phyloP scores from a whole-genome alignment of 495 filamentous ascomycete genomes.

The Penicillium nucicola region DNA sequence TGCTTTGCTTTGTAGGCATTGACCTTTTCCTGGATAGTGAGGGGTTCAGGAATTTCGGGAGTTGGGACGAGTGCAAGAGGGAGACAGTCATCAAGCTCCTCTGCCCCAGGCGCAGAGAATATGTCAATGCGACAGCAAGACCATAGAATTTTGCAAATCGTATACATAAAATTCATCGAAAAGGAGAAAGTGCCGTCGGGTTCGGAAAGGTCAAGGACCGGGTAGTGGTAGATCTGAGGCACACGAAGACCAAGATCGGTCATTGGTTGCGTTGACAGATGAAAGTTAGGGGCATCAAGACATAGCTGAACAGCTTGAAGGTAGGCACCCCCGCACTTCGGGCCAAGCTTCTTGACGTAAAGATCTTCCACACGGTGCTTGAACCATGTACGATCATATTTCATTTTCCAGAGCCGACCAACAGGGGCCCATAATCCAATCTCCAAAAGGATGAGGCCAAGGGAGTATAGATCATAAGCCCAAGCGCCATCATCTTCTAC shows the following conservation, averaged over 20 bases:
- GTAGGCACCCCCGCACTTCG: conserved; percentile 74
- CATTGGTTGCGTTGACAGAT: conserved; percentile 54
- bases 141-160: conserved; percentile 43
- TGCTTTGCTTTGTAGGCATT: conserved; percentile 14
- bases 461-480: conserved; percentile 78
- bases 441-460: conserved; percentile 80
- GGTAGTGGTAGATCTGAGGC: conserved; percentile 46
- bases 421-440: conserved; percentile 88
- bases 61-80: conserved; percentile 43
- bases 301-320: conserved; percentile 78
- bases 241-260: conserved; percentile 42
- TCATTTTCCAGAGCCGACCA: conserved; percentile 62
- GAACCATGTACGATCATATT: conserved; percentile 62
- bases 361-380: conserved; percentile 59
- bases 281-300: conserved; percentile 68
- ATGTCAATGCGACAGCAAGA: conserved; percentile 46
- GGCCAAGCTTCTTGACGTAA: conserved; percentile 62
- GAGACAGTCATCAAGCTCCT: conserved; percentile 45
- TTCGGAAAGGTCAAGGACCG: conserved; percentile 46
- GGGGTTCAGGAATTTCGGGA: conserved; percentile 32
- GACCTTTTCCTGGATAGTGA: conserved; percentile 21
- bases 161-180: conserved; percentile 49
- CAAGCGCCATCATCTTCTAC: conserved; percentile 49
- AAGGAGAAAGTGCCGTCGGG: conserved; percentile 46
- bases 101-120: conserved; percentile 39